phyloP scores from a whole-genome alignment of 2,329 filamentous ascomycete species.

The Monosporascus sp. region DNA sequence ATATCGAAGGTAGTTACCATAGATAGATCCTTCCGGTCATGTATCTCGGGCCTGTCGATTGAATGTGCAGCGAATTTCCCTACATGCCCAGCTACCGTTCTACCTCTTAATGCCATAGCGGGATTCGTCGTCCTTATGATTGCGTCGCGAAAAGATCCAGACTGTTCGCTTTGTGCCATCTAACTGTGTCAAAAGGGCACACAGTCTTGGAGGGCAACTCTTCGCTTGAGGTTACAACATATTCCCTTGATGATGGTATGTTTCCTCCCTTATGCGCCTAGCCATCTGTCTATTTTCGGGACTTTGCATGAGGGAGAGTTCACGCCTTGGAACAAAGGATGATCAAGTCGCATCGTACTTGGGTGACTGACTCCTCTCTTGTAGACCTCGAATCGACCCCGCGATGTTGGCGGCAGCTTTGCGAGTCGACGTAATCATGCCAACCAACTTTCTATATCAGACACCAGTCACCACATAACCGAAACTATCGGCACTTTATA shows the following conservation, averaged over 20 bases:
- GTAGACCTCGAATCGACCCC: constrained; percentile 55
- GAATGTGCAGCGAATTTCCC: not conserved
- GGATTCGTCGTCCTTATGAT: constrained; percentile 19
- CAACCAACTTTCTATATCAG: constrained; percentile 65
- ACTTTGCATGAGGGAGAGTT: not conserved
- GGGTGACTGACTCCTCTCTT: not conserved
- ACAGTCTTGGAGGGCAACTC: constrained; percentile 16
- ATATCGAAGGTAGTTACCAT: not conserved
- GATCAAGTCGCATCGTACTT: not conserved
- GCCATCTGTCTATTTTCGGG: constrained; percentile 6
- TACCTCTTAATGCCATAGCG: constrained; percentile 1
- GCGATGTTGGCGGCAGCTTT: constrained; percentile 53
- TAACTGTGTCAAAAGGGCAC: constrained; percentile 19
- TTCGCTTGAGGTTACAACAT: constrained; percentile 21
- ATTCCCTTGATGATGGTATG: constrained; percentile 28
- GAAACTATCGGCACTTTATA: constrained; percentile 91
- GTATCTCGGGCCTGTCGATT: not conserved
- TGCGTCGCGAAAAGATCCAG: constrained; percentile 18
- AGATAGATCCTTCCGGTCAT: not conserved
- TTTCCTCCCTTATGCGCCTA: constrained; percentile 4
- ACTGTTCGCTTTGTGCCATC: constrained; percentile 21
- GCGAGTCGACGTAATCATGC: constrained; percentile 53
- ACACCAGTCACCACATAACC: constrained; percentile 89
- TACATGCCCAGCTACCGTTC: not conserved
- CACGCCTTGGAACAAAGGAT: not conserved